Conservation (phyloP, 192 early-diverging fungal species). For the Umbelopsis vinacea region DNA sequence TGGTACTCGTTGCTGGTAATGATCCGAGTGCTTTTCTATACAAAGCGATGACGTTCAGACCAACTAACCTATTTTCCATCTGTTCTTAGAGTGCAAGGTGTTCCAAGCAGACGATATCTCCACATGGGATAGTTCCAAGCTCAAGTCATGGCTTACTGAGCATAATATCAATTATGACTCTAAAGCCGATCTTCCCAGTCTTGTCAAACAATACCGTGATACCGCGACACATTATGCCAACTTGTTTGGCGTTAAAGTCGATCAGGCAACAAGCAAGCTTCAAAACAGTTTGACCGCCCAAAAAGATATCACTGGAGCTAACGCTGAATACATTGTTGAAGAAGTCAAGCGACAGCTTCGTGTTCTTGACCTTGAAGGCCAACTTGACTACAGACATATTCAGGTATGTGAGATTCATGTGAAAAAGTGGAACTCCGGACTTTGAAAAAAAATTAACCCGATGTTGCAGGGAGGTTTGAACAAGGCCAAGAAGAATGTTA, state of each 20-base stretch:
- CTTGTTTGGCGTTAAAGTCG: constrained; percentile 4
- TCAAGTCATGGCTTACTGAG: constrained; percentile 1
- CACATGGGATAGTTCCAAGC: not conserved
- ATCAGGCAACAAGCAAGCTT: constrained; percentile 3
- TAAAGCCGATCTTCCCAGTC: not conserved
- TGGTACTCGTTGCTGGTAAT: constrained; percentile 10
- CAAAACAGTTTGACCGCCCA: not conserved
- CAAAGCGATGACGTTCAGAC: not conserved
- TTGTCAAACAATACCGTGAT: constrained; percentile 16
- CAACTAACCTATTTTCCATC: not conserved
- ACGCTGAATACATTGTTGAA: constrained; percentile 8
- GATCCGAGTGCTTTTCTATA: too few species aligned
- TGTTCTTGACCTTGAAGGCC: constrained; percentile 10
- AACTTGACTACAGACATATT: constrained; percentile 9
- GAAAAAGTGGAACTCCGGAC: not conserved
- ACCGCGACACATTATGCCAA: constrained; percentile 1
- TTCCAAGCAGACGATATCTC: not conserved
- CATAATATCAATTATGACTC: constrained; percentile 14
- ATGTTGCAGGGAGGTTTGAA: not conserved
- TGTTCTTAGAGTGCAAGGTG: not conserved
- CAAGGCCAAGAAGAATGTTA: constrained; percentile 23
- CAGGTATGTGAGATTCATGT: constrained; percentile 8
- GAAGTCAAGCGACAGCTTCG: constrained; percentile 14
- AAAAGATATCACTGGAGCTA: not conserved
- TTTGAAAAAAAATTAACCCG: not conserved